Evolutionary conservation across 495 filamentous ascomycete species (phyloP).

Genomic region (Staphylotrichum longicolle): DNA sequence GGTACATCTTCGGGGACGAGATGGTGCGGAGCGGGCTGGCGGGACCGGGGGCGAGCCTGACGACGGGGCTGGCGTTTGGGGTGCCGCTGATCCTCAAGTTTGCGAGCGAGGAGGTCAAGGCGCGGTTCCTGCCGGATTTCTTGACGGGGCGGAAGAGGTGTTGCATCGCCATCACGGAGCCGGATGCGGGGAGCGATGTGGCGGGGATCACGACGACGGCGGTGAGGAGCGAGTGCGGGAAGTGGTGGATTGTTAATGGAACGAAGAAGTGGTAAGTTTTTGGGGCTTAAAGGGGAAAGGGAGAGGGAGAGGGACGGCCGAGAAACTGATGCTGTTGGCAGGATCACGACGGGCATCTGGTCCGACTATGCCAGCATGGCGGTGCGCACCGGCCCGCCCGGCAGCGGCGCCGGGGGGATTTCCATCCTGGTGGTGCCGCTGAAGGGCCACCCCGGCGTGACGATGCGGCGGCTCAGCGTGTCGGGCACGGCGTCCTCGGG

Average conservation of each 20-base stretch:
- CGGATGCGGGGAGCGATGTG: conserved; percentile 68
- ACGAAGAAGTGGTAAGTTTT: conserved; percentile 67
- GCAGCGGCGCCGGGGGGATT: conserved; percentile 57
- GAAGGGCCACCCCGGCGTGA: conserved; percentile 60
- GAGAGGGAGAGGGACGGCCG: too few relatives aligned
- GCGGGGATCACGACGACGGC: conserved; percentile 68
- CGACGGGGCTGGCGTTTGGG: conserved; percentile 68
- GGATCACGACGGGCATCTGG: conserved; percentile 79
- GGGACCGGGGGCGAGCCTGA: conserved; percentile 60
- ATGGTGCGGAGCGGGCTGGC: conserved; percentile 62
- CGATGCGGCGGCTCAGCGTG: conserved; percentile 62
- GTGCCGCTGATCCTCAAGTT: conserved; percentile 70
- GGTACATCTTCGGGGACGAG: conserved; percentile 67
- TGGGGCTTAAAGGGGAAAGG: not conserved
- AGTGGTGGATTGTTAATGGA: conserved; percentile 69
- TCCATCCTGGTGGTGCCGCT: conserved; percentile 67
- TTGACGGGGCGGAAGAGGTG: conserved; percentile 62
- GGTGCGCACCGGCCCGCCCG: conserved; percentile 67
- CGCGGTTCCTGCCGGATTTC: conserved; percentile 62
- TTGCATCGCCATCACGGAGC: conserved; percentile 80
- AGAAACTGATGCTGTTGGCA: conserved; percentile 22
- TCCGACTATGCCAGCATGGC: conserved; percentile 69
- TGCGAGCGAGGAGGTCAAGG: conserved; percentile 57
- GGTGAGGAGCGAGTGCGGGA: conserved; percentile 51
- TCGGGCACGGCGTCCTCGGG: conserved; percentile 60